phyloP scores from a whole-genome alignment of 2,329 filamentous ascomycete species.

The Aspergillus sp. region DNA sequence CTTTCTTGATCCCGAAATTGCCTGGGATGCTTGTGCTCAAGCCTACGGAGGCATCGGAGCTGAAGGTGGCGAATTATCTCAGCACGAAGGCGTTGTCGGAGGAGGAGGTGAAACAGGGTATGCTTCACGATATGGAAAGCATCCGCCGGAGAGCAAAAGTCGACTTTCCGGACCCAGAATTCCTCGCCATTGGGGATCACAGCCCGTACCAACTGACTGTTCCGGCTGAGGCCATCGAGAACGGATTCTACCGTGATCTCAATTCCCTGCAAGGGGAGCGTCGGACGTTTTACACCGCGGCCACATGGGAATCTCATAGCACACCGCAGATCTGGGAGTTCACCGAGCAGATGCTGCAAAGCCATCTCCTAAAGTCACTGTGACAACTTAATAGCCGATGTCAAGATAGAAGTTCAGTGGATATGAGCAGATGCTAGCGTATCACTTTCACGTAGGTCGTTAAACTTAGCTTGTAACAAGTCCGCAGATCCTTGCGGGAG shows the following conservation, averaged over 20 bases:
- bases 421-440: too few relatives aligned
- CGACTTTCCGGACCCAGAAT: slow-evolving; percentile 9
- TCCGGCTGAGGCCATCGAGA: slow-evolving; percentile 27
- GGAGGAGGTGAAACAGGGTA: slow-evolving; percentile 2
- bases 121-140: neutral
- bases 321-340: slow-evolving; percentile 3
- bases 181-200: slow-evolving; percentile 22
- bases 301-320: neutral
- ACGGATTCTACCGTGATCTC: slow-evolving; percentile 39
- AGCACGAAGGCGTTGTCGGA: slow-evolving; percentile 3
- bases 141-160: neutral
- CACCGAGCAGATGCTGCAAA: neutral
- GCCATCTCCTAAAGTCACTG: neutral
- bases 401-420: neutral
- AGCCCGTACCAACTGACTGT: slow-evolving; percentile 32
- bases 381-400: neutral
- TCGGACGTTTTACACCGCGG: slow-evolving; percentile 44
- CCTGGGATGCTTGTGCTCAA: slow-evolving; percentile 14
- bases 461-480: too few relatives aligned
- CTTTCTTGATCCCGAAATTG: slow-evolving; percentile 10
- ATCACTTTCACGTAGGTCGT: too few relatives aligned
- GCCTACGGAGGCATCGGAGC: neutral
- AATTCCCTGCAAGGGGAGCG: slow-evolving; percentile 41
- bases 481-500: too few relatives aligned
- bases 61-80: slow-evolving; percentile 9